Base-by-base conservation (phyloP, 1,284 basidiomycete genomes). In the Mycena citricolor region DNA sequence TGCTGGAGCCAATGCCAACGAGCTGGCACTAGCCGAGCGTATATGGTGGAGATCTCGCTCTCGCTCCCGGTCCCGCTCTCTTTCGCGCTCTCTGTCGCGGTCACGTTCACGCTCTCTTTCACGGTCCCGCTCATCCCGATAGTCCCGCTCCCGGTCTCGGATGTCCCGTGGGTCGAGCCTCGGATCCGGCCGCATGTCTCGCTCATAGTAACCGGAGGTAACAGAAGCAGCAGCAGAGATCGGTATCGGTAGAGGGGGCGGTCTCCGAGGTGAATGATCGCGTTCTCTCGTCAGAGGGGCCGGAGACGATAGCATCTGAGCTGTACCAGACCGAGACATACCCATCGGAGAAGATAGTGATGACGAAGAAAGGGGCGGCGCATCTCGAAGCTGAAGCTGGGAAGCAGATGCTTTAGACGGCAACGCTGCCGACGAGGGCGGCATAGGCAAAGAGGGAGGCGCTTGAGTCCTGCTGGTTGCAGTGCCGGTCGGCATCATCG, bases 81-180 rank as follows among this genome's bases (percentile, higher is more conserved):
- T 28, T 4, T 32, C 31, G 31, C 31, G 31, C 19, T 35, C 33
- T 7, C 39, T 16, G 12, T 45, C 41, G 4, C 40, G 29, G 3
- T 48, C 46, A 21, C 41, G 40, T 16, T 24, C 21, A 11, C 21
- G 12, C 6, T 38, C 36, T 25, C 36, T 6, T 19, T 38, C 36
- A 26, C 36, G 35, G 14, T n/a, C 17, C 24, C 33, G 19, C 20
- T 35, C 20, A n/a, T 35, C 33, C 16, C 33, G 11, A 19, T 21
- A 35, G 19, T 35, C 33, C 16, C 33, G 11, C 17, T 35, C 33
- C 11, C 33, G n/a, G n/a, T 12, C 14, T 35, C 42, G 42, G 20
- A 46, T 32, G 17, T 51, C 44, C 11, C 49, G 43, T 24, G 48
- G 48, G 32, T 51, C 48, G 26, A 49, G 38, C 3, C 42, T 14